phyloP scores from a whole-genome alignment of 2,329 filamentous ascomycete species.

The Alternaria arborescens region DNA sequence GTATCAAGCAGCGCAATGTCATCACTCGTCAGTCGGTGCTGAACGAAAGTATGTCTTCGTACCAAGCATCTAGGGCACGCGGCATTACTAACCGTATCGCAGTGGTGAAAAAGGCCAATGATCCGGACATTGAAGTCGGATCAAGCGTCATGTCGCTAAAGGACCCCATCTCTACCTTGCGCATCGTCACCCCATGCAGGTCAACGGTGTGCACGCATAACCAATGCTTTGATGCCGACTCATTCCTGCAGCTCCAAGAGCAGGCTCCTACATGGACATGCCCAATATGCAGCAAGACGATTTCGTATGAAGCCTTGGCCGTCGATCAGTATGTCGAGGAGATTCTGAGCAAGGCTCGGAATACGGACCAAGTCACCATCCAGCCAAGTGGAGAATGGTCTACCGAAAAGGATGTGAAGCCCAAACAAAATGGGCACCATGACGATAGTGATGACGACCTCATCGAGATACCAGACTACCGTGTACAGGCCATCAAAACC shows the following conservation, averaged over 20 bases:
- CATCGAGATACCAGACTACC: slow-evolving; percentile 55
- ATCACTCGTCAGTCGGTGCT: slow-evolving; percentile 85
- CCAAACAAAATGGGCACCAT: slow-evolving; percentile 49
- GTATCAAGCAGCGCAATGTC: slow-evolving; percentile 71
- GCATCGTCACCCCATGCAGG: slow-evolving; percentile 81
- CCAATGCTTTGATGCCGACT: slow-evolving; percentile 92
- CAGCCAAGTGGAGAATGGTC: slow-evolving; percentile 87
- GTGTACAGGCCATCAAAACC: slow-evolving; percentile 52
- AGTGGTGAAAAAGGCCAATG: slow-evolving; percentile 84
- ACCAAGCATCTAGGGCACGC: not conserved
- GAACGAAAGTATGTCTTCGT: slow-evolving; percentile 71
- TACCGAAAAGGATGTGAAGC: slow-evolving; percentile 52
- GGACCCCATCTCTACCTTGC: slow-evolving; percentile 87
- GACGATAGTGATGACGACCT: slow-evolving; percentile 57
- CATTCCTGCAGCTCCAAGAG: slow-evolving; percentile 92
- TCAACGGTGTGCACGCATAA: slow-evolving; percentile 84
- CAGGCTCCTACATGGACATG: slow-evolving; percentile 98
- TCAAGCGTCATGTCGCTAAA: slow-evolving; percentile 90
- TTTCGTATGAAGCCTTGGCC: slow-evolving; percentile 81
- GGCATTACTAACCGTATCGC: slow-evolving; percentile 14
- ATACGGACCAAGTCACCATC: slow-evolving; percentile 85
- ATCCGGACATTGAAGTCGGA: slow-evolving; percentile 88
- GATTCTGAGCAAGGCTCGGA: slow-evolving; percentile 78
- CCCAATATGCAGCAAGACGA: slow-evolving; percentile 86
- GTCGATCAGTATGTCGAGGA: slow-evolving; percentile 94